Base-by-base conservation (phyloP, 2,329 filamentous ascomycete genomes). In the Aspergillaceae sp. region DNA sequence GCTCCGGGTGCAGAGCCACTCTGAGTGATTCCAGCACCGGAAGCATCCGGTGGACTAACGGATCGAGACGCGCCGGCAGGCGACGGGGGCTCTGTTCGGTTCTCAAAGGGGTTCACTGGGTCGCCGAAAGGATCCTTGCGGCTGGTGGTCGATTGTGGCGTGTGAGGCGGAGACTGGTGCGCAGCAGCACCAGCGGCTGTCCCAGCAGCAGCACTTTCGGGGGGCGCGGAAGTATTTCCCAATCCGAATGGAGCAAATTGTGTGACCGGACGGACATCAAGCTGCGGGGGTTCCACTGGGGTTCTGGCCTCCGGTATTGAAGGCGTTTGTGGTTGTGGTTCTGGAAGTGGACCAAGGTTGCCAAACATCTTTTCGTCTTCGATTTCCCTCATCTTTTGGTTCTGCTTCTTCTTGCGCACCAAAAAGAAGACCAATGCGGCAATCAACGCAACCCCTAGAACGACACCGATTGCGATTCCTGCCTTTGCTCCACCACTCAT, bases 201-300 rank as follows among this genome's bases (percentile, higher is more conserved):
- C 29, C 44, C 51, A 28, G 48, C 40, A 4, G 41, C 48, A 37
- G 52, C 54, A 10, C 51, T 51, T 28, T 50, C 51, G 36, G 49
- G 53, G 11, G 19, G 7, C 7, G 27, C 19, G 3, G 36, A 19
- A 38, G 11, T 38, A 26, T 38, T 27, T 28, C 36, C 36, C 26
- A 4, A 10, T n/a, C 36, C 36, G 27, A 38, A 38, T 3, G 87
- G 86, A 35, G 87, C 75, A 68, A 95, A 90, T 58, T 92, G 82
- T 36, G 87, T 91, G 42, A 92, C 79, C 2, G 89, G 89, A 42
- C 88, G 84, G 45, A 95, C 75, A 60, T 87, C 94, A 50, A 96
- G 76, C 51, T 84, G 84, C n/a, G 89, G 88, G 40, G 89, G 83
- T 32, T 72, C 77, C 29, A 74, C 49, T 49, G 63, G 56, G 50